Conservation (phyloP, 768 basidiomycete species). For the Rossbeevera mucosa region DNA sequence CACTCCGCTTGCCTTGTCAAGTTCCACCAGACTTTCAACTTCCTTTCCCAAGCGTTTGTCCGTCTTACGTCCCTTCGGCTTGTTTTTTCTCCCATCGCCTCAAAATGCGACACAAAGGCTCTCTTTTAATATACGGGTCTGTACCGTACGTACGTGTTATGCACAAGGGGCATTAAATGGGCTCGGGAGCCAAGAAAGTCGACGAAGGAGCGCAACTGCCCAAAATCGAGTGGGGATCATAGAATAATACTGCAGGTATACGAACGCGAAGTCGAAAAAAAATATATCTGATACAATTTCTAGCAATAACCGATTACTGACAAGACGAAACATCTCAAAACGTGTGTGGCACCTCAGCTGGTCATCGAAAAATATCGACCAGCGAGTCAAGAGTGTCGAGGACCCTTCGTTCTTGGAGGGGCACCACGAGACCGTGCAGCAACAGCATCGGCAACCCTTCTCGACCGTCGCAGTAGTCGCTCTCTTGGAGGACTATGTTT, state of each 20-base stretch:
- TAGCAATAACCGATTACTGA: constrained; percentile 14
- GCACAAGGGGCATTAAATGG: constrained; percentile 17
- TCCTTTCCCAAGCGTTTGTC: constrained; percentile 22
- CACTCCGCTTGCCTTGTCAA: constrained; percentile 26
- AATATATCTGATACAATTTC: constrained; percentile 22
- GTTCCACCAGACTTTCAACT: constrained; percentile 5
- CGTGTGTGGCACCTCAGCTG: background rate
- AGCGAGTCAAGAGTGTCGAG: constrained; percentile 22
- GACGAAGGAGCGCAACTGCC: constrained; percentile 10
- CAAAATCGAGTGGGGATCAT: constrained; percentile 24
- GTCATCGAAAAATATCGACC: background rate
- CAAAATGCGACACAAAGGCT: background rate
- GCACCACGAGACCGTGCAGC: constrained; percentile 46
- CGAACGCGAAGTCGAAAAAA: constrained; percentile 10
- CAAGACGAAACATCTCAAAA: constrained; percentile 1
- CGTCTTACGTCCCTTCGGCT: background rate
- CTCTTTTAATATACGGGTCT: constrained; percentile 12
- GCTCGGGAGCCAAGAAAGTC: constrained; percentile 11
- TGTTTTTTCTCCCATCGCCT: background rate
- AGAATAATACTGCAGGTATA: constrained; percentile 26
- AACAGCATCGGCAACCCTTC: constrained; percentile 59
- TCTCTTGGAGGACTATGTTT: constrained; percentile 6
- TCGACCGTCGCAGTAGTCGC: constrained; percentile 43
- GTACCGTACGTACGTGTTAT: constrained; percentile 10
- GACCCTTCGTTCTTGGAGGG: constrained; percentile 27